phyloP scores from a whole-genome alignment of 2,329 filamentous ascomycete species.

The Penicillium decumbens region DNA sequence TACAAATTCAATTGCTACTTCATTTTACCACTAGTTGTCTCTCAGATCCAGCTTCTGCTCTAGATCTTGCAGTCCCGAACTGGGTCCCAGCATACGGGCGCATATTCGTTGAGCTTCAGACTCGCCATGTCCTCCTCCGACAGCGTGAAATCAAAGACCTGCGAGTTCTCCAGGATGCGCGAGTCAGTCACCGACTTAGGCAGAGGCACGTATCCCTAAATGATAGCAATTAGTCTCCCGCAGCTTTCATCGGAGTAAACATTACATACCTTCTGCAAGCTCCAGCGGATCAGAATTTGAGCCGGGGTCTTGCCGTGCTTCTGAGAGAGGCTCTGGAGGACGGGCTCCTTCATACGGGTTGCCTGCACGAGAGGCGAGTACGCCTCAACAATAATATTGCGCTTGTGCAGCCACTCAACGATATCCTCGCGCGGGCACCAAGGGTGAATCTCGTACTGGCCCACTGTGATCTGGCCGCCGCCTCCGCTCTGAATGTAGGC shows the following conservation, averaged over 20 bases:
- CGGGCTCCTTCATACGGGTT: slow-evolving; percentile 49
- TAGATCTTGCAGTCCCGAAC: slow-evolving; percentile 27
- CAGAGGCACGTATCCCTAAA: slow-evolving; percentile 56
- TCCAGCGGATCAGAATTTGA: slow-evolving; percentile 59
- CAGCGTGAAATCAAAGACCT: slow-evolving; percentile 59
- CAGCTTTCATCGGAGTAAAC: too few species aligned
- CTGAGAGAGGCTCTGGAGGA: slow-evolving; percentile 48
- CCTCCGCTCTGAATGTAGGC: slow-evolving; percentile 36
- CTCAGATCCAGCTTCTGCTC: not conserved
- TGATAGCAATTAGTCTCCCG: not conserved
- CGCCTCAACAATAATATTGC: slow-evolving; percentile 58
- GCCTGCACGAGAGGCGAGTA: slow-evolving; percentile 48
- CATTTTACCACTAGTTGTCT: not conserved
- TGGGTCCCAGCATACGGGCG: slow-evolving; percentile 58
- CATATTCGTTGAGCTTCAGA: slow-evolving; percentile 53
- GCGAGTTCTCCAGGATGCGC: slow-evolving; percentile 57
- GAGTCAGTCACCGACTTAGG: slow-evolving; percentile 59
- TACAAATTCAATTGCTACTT: not conserved
- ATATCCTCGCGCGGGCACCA: slow-evolving; percentile 81
- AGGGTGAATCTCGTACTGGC: slow-evolving; percentile 86
- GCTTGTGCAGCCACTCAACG: slow-evolving; percentile 66
- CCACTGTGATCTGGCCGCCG: slow-evolving; percentile 70
- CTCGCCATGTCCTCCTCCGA: slow-evolving; percentile 55
- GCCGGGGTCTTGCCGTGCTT: slow-evolving; percentile 57
- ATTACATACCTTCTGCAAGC: slow-evolving; percentile 51